phyloP scores from a whole-genome alignment of 169 alveolate species.

The Perkinsus chesapeaki region DNA sequence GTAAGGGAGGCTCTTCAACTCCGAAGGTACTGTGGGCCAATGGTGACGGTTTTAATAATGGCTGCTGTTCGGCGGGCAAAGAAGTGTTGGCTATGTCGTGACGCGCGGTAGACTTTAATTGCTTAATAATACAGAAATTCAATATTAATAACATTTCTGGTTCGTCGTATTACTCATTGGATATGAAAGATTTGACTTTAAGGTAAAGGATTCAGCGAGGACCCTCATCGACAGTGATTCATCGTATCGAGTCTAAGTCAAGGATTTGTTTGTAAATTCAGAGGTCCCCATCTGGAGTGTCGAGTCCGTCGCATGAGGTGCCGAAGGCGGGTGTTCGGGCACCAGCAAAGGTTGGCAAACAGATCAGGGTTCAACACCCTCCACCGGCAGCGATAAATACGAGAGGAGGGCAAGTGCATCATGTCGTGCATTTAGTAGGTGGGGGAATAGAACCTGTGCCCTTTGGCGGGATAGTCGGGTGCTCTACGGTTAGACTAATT shows the following conservation, averaged over 20 bases:
- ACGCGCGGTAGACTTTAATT: background rate
- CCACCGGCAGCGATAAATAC: background rate
- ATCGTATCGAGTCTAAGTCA: too few species aligned
- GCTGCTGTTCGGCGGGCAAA: background rate
- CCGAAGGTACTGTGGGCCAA: background rate
- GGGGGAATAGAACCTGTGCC: background rate
- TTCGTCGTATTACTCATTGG: too few species aligned
- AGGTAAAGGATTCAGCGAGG: too few species aligned
- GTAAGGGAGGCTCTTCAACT: background rate
- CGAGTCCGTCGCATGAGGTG: background rate
- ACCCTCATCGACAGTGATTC: too few species aligned
- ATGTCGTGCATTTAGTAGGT: background rate
- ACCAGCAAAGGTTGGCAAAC: background rate
- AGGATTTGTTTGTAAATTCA: background rate
- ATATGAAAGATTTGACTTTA: too few species aligned
- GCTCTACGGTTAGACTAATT: background rate
- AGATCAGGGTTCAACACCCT: background rate
- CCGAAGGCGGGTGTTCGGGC: background rate
- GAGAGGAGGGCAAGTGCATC: background rate
- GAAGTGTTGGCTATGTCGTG: background rate
- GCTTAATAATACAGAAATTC: background rate
- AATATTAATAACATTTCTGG: background rate
- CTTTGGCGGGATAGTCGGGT: background rate
- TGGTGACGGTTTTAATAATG: too few species aligned
- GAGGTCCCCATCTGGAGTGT: background rate